Evolutionary conservation across 768 basidiomycete species (phyloP).

Genomic region (Mycena crocata): DNA sequence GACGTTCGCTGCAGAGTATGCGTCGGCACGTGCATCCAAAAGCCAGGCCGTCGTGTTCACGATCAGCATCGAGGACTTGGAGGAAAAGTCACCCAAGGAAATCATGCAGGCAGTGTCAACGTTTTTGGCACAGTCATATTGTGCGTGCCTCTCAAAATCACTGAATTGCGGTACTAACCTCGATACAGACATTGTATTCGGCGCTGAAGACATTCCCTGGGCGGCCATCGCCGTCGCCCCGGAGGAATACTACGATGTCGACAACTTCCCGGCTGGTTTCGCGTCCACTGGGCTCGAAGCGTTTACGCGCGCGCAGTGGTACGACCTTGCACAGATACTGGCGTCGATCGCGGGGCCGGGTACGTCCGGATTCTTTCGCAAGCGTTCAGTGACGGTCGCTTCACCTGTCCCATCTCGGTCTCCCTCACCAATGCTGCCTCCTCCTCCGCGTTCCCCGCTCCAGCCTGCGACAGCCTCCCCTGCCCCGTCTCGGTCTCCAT

Average conservation of each 20-base stretch:
- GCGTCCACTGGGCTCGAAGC: neutral
- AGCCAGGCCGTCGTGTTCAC: neutral
- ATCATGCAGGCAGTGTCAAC: neutral
- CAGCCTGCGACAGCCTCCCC: neutral
- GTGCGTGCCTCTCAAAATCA: no score
- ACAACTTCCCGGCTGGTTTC: neutral
- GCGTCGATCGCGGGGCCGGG: neutral
- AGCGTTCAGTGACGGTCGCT: no score
- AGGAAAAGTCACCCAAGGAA: neutral
- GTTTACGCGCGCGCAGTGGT: neutral
- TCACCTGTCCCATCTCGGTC: neutral
- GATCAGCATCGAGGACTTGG: neutral
- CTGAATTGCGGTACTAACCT: neutral
- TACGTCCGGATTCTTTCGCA: neutral
- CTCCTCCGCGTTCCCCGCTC: neutral
- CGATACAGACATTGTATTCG: slow-evolving; percentile 4
- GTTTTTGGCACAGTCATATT: slow-evolving; percentile 1
- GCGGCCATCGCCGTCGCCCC: slow-evolving; percentile 4
- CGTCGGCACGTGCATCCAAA: neutral
- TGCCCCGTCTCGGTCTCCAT: neutral
- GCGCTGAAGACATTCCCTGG: slow-evolving; percentile 8
- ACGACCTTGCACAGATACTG: neutral
- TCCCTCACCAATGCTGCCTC: neutral
- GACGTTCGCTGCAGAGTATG: neutral
- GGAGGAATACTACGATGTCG: slow-evolving; percentile 14